Evolutionary conservation across 345 rosid genomes (phyloP).

Genomic region (Durio zibethinus): DNA sequence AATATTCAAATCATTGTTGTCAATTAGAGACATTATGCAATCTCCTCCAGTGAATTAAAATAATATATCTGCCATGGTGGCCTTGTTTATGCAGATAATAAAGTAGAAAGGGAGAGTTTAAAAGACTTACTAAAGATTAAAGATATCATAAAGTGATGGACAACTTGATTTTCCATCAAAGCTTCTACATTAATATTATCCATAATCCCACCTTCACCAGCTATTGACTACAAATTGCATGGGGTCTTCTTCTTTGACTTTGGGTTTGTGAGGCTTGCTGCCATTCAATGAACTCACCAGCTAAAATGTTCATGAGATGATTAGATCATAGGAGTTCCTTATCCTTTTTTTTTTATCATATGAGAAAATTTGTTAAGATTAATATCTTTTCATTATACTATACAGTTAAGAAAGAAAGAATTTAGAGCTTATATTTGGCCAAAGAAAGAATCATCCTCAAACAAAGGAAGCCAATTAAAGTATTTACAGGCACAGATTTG

Average conservation of each 20-base stretch:
- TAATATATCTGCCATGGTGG: conserved; percentile 38
- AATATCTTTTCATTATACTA: conserved; percentile 55
- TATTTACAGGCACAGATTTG: conserved; percentile 55
- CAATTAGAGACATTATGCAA: conserved; percentile 16
- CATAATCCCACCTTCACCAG: conserved; percentile 36
- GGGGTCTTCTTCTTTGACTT: conserved; percentile 29
- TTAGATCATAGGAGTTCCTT: conserved; percentile 31
- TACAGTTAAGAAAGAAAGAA: conserved; percentile 62
- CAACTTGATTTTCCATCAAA: conserved; percentile 37
- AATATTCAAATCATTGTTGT: conserved; percentile 17
- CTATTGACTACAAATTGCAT: conserved; percentile 26
- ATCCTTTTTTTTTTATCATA: conserved; percentile 16
- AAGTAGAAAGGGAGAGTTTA: conserved; percentile 46
- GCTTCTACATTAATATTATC: conserved; percentile 31
- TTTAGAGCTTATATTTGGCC: conserved; percentile 62
- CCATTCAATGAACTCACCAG: conserved; percentile 29
- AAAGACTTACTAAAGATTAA: conserved; percentile 55
- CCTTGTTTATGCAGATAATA: conserved; percentile 59
- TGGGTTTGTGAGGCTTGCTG: conserved; percentile 37
- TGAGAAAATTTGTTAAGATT: conserved; percentile 42
- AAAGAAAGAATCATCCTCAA: conserved; percentile 70
- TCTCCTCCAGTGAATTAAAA: conserved; percentile 29
- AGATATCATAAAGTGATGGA: conserved; percentile 47
- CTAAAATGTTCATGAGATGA: conserved; percentile 30
- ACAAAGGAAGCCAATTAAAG: conserved; percentile 66